Evolutionary conservation across 257 asterid species (phyloP).

Genomic region (Leptodermis oblonga): DNA sequence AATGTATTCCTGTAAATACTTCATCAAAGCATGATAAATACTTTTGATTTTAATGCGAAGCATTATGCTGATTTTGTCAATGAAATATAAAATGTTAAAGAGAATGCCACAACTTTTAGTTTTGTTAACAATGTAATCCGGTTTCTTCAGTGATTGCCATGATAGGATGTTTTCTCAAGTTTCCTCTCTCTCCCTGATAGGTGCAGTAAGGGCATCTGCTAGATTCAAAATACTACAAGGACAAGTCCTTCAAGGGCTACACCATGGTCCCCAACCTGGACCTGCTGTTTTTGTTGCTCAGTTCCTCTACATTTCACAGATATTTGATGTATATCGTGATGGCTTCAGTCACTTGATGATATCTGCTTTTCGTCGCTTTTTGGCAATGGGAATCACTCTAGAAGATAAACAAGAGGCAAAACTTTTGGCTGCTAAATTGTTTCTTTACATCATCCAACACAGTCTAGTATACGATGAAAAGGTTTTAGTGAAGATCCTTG

Average conservation of each 20-base stretch:
- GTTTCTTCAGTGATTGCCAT: conserved; percentile 8
- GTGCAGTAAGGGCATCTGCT: conserved; percentile 61
- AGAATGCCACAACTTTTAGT: neutral
- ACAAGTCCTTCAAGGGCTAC: conserved; percentile 45
- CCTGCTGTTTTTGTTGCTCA: conserved; percentile 71
- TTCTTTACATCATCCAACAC: conserved; percentile 46
- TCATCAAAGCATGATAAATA: neutral
- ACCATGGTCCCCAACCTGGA: conserved; percentile 55
- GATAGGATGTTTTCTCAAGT: neutral
- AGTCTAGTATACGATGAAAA: conserved; percentile 49
- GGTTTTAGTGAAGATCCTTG: conserved; percentile 56
- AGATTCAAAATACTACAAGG: conserved; percentile 77
- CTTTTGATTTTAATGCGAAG: neutral
- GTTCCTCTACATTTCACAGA: conserved; percentile 64
- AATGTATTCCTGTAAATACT: neutral
- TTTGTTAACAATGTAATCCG: neutral
- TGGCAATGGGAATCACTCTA: conserved; percentile 34
- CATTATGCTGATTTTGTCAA: neutral
- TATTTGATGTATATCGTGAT: conserved; percentile 46
- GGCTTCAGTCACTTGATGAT: conserved; percentile 83
- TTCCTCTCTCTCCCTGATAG: conserved; percentile 30
- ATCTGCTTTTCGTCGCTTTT: conserved; percentile 61
- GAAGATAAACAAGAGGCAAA: conserved; percentile 53
- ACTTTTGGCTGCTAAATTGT: conserved; percentile 50
- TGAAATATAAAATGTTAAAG: conserved; percentile 7